A percentile compares a stretch with the other conserved stretches of the same genome.
phyloP scores from a whole-genome alignment of 805 yeast species.

The Lipomyces chichibuensis region DNA sequence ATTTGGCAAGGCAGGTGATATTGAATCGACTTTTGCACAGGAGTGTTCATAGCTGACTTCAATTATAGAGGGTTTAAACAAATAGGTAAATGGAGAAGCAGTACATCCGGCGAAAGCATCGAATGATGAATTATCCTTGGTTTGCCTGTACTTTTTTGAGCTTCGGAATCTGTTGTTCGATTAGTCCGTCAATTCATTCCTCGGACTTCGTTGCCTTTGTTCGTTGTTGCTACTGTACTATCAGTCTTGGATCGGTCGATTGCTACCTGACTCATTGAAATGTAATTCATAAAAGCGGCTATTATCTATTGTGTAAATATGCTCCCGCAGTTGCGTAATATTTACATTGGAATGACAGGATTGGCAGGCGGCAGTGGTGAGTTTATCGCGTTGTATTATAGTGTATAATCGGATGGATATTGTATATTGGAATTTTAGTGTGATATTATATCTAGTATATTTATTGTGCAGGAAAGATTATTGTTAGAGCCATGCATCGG shows the following conservation, averaged over 20 bases:
- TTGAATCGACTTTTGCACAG: not conserved
- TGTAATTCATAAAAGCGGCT: not conserved
- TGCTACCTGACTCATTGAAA: not conserved
- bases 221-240: not conserved
- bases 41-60: not conserved
- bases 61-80: slow-evolving; percentile 47
- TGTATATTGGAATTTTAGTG: not conserved
- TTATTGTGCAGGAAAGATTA: not conserved
- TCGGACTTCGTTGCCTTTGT: not conserved
- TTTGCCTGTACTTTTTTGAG: not conserved
- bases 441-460: not conserved
- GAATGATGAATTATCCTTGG: slow-evolving; percentile 3
- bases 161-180: not conserved
- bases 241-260: not conserved
- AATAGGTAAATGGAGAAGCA: slow-evolving; percentile 40
- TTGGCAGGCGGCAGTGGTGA: not conserved
- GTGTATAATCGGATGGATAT: not conserved
- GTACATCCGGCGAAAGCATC: slow-evolving; percentile 28
- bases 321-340: not conserved
- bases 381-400: not conserved
- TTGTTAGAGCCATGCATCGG: not conserved
- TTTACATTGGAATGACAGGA: not conserved
- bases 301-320: not conserved
- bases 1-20: slow-evolving; percentile 45
- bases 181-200: not conserved